Percentiles rank a stretch among this genome's conserved stretches.
Conservation (phyloP, 2,329 filamentous ascomycete species). For the Trichoderma guizhouense region DNA sequence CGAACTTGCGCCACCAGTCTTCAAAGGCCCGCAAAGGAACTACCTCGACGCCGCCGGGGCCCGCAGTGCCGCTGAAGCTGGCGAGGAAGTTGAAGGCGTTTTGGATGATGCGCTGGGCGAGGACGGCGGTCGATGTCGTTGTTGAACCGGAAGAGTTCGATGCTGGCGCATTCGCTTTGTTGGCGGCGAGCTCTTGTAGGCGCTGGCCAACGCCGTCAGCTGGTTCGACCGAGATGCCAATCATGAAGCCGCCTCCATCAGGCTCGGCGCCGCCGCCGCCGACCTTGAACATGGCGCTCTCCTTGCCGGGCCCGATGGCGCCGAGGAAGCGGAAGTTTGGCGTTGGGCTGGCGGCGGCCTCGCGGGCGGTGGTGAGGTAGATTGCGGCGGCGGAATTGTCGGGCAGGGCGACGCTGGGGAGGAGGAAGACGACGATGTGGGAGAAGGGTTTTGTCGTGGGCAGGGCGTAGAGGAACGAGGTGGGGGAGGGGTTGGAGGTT, state of each 20-base stretch:
- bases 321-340: constrained; percentile 80
- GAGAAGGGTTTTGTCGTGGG: constrained; percentile 57
- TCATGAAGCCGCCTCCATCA: constrained; percentile 50
- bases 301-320: constrained; percentile 84
- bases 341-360: constrained; percentile 39
- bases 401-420: constrained; percentile 74
- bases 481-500: constrained; percentile 49
- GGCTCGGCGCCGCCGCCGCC: constrained; percentile 32
- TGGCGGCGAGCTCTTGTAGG: constrained; percentile 55
- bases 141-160: constrained; percentile 34
- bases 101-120: constrained; percentile 91
- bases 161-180: constrained; percentile 23
- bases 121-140: constrained; percentile 58
- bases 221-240: constrained; percentile 82
- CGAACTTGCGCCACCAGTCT: constrained; percentile 98
- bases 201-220: constrained; percentile 67
- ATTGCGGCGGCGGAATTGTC: constrained; percentile 79
- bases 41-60: constrained; percentile 68
- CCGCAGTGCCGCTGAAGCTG: constrained; percentile 69
- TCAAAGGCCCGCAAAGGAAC: constrained; percentile 94
- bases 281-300: constrained; percentile 86
- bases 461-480: constrained; percentile 55
- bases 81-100: constrained; percentile 97
- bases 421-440: constrained; percentile 84
- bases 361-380: constrained; percentile 64